Evolutionary conservation across 2,329 filamentous ascomycete species (phyloP), one percentile per base, ranked within the genome.

Genomic region (Fusarium stilboides): DNA sequence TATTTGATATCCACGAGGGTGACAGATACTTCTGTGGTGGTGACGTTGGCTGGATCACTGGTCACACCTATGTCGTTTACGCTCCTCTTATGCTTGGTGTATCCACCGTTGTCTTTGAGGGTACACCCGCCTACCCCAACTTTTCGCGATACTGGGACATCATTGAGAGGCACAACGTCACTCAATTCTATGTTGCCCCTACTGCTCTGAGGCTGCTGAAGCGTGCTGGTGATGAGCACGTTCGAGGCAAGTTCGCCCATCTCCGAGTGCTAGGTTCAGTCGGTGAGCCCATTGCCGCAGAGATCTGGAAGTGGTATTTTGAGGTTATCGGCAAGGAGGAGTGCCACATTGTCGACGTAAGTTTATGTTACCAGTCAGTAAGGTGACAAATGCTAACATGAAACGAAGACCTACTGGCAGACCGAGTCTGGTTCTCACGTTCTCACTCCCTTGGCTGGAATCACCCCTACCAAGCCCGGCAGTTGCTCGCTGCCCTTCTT

Each of bases 231-330:
- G 91, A 98, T 78, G 88, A 98, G 78, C 93, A 96, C 78, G 94
- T 98, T 75, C 93, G 94, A 83, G 89, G 92, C 77, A 85, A 94
- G 78, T 96, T 99, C 93, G 91, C 93, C 82, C 89, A 93, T 75
- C 87, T 99, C 67, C 89, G 96, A 78, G 91, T 98, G 8, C 86
- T 99, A 20, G 96, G 95, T 62, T 97, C 95, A 19, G 96, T 99
- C 61, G 96, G 96, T 73, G 96, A 99, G 84, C 96, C 96, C 39
- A 99, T 99, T 76, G 95, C 96, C 19, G 93, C 95, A 22, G 96
- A 99, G 81, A 92, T 99, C 62, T 99, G 96, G 96, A 98, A 98
- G 84, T 99, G 96, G 96, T 99, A 98, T 84, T 95, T 94, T 79
- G 94, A 98, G 81, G 88, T 92, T 73, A 94, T 99, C 54, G 96